These are phyloP conservation scores for Syzygium aqueum DNA, from an alignment of 345 rosid species.

Conservation along the genomic window DNA sequence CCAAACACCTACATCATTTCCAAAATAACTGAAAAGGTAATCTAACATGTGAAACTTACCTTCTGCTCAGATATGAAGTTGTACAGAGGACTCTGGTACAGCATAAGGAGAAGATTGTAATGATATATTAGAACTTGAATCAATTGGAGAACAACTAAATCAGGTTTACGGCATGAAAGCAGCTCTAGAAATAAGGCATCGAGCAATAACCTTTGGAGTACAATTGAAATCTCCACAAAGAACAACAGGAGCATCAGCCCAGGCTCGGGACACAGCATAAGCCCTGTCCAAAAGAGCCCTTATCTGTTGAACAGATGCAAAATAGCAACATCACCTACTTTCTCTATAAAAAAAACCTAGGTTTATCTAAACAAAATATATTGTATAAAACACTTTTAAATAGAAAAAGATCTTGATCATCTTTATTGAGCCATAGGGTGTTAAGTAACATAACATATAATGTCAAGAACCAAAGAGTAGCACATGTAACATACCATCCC, in stretches of 20 bases:
- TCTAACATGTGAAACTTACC: slow-evolving; percentile 31
- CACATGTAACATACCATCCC: not conserved
- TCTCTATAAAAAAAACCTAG: not conserved
- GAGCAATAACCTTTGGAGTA: slow-evolving; percentile 70
- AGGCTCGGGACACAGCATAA: slow-evolving; percentile 57
- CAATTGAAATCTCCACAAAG: slow-evolving; percentile 95
- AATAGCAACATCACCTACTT: not conserved
- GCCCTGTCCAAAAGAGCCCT: slow-evolving; percentile 73
- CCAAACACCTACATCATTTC: not conserved
- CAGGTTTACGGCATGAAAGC: not conserved
- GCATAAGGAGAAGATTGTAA: slow-evolving; percentile 10
- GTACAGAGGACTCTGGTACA: slow-evolving; percentile 79
- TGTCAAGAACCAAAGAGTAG: not conserved
- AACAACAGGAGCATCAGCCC: slow-evolving; percentile 89
- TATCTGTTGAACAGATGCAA: slow-evolving; percentile 38
- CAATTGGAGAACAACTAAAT: not conserved
- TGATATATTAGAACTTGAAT: not conserved
- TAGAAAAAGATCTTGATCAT: not conserved
- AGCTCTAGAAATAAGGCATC: not conserved
- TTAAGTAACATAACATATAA: not conserved
- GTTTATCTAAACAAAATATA: not conserved
- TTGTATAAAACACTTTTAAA: not conserved
- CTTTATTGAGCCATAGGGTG: not conserved
- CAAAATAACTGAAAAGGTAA: not conserved
- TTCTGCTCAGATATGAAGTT: slow-evolving; percentile 74